Evolutionary conservation across 176 grass and related monocot species (phyloP), one percentile per base, ranked within the genome.

Genomic region (Cenchrus americanus): DNA sequence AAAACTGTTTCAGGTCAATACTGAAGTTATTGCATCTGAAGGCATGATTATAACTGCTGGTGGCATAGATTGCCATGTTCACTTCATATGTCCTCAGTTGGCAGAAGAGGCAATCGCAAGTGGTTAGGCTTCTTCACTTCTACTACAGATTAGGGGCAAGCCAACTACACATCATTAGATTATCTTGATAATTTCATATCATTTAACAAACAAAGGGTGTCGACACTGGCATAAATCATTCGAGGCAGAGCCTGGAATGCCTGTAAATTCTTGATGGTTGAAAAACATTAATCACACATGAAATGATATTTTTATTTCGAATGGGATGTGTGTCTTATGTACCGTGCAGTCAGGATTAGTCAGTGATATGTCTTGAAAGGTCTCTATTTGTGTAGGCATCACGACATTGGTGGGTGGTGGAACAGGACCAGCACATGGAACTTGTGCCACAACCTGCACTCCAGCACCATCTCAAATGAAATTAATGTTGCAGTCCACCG

Each of bases 31-130:
- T 88, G 93, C 93, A 87, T 86, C 85, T 77, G 85, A 98, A 83
- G 91, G 96, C 73, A 95, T 86, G 93, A 98, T 95, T 92, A 40
- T 98, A 64, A 98, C 96, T 85, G 91, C 96, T 82, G 91, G 96
- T 21, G 96, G 96, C 68, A 98, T 98, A 72, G 96, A 98, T 72
- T 93, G 89, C 80, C 96, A 98, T 90, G 87, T 98, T 85, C 96
- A 98, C 74, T 98, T 98, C 73, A 98, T 98, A 88, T 98, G 96
- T 58, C 96, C 96, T 71, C 93, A 98, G 60, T 80, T 98, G 70
- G 85, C 85, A 85, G 73, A 92, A 83, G 91, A 92, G 85, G 85
- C 96, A 49, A 95, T 95, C 69, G 92, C 91, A 87, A 95, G 96
- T 53, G 96, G 96, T 98, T 80, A 76, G 85, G 59, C 42, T 89